phyloP scores from a whole-genome alignment of 2,329 filamentous ascomycete species.

The Scedosporium dehoogii region DNA sequence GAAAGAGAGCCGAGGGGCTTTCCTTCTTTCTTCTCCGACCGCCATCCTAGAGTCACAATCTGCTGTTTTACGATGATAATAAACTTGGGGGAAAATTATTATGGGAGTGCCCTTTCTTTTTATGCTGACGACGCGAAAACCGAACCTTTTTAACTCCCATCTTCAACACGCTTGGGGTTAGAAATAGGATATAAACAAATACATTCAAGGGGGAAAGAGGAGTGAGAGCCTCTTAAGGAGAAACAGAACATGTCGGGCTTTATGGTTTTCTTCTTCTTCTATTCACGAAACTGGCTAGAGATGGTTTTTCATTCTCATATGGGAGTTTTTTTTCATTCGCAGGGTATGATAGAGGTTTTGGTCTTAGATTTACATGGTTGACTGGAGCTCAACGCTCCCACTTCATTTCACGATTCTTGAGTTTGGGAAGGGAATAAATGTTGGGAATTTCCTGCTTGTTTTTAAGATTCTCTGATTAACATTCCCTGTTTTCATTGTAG shows the following conservation, averaged over 20 bases:
- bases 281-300: neutral
- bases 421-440: neutral
- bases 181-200: neutral
- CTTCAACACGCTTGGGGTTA: conserved; percentile 1
- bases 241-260: too few relatives aligned
- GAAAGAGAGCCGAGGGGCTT: neutral
- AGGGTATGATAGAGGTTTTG: neutral
- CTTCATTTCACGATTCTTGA: neutral
- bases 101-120: neutral
- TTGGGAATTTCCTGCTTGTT: neutral
- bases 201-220: neutral
- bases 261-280: neutral
- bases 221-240: neutral
- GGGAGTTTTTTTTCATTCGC: neutral
- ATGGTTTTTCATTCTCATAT: neutral
- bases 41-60: too few relatives aligned
- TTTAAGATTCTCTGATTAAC: too few relatives aligned
- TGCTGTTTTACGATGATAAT: too few relatives aligned
- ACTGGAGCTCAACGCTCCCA: neutral
- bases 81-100: neutral
- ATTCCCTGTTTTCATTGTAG: neutral
- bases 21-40: neutral
- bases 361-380: neutral
- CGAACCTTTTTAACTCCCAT: neutral
- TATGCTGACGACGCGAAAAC: neutral